Evolutionary conservation across 2,329 filamentous ascomycete genomes (phyloP).

Genomic region (Penicillium griseofulvum): DNA sequence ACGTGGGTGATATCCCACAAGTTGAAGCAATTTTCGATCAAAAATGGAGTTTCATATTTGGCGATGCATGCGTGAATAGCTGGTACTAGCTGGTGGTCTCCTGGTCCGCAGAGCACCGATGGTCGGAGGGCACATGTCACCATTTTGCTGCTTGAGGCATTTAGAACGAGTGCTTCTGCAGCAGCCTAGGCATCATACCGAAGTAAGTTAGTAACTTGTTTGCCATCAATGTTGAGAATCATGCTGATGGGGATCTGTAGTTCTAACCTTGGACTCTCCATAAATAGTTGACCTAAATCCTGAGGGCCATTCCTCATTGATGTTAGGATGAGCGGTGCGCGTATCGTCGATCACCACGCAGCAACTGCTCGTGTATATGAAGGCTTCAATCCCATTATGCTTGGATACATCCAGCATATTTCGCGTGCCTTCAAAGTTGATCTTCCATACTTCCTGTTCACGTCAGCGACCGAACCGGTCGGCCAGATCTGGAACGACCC

Average conservation of each 20-base stretch:
- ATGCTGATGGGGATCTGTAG: neutral
- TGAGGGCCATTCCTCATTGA: slow-evolving; percentile 42
- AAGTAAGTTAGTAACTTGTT: slow-evolving; percentile 2
- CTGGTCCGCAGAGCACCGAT: slow-evolving; percentile 45
- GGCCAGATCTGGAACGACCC: slow-evolving; percentile 41
- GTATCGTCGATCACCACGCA: slow-evolving; percentile 55
- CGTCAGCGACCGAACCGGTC: slow-evolving; percentile 38
- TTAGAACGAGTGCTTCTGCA: slow-evolving; percentile 43
- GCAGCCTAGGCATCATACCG: slow-evolving; percentile 29
- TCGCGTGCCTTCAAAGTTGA: slow-evolving; percentile 56
- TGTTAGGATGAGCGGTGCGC: slow-evolving; percentile 35
- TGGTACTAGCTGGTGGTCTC: slow-evolving; percentile 43
- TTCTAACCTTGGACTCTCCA: slow-evolving; percentile 43
- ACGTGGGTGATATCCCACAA: slow-evolving; percentile 48
- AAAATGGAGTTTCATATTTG: slow-evolving; percentile 43
- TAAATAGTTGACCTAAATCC: slow-evolving; percentile 42
- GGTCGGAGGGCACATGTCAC: slow-evolving; percentile 44
- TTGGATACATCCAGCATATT: slow-evolving; percentile 52
- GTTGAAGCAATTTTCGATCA: slow-evolving; percentile 43
- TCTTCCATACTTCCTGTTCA: slow-evolving; percentile 44
- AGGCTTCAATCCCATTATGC: slow-evolving; percentile 45
- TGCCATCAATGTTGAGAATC: neutral
- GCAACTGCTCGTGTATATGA: slow-evolving; percentile 58
- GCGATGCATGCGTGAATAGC: slow-evolving; percentile 46
- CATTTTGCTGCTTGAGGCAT: slow-evolving; percentile 35